phyloP scores from a whole-genome alignment of 2,329 filamentous ascomycete species.

The Aureobasidium subglaciale region DNA sequence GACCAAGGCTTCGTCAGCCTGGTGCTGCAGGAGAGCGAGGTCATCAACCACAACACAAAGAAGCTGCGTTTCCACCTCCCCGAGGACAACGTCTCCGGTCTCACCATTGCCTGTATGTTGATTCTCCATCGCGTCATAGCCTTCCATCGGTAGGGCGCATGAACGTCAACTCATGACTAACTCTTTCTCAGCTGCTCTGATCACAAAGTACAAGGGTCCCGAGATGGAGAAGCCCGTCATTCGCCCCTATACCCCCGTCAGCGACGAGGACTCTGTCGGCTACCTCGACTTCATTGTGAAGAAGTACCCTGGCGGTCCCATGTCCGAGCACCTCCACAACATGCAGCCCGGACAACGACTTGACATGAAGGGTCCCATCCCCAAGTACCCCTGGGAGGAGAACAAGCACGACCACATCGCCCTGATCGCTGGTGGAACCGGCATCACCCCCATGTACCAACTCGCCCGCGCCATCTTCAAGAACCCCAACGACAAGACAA shows the following conservation, averaged over 20 bases:
- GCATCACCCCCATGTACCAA: slow-evolving; percentile 98
- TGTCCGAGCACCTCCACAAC: slow-evolving; percentile 83
- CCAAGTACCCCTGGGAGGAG: slow-evolving; percentile 80
- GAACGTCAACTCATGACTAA: slow-evolving; percentile 12
- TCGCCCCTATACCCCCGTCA: slow-evolving; percentile 87
- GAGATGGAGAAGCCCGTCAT: slow-evolving; percentile 78
- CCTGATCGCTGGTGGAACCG: slow-evolving; percentile 87
- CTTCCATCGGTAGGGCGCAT: too few species aligned
- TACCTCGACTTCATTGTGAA: slow-evolving; percentile 87
- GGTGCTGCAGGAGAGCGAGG: slow-evolving; percentile 69
- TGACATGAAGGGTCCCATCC: slow-evolving; percentile 89
- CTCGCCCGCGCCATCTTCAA: slow-evolving; percentile 85
- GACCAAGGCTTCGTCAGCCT: slow-evolving; percentile 85
- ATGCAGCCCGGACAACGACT: slow-evolving; percentile 76
- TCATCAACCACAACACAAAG: slow-evolving; percentile 92
- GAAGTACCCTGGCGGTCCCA: slow-evolving; percentile 80
- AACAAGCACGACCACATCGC: slow-evolving; percentile 92
- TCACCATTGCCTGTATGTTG: slow-evolving; percentile 64
- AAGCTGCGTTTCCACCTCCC: slow-evolving; percentile 80
- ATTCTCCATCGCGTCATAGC: too few species aligned
- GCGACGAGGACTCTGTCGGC: slow-evolving; percentile 70
- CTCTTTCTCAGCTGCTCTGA: slow-evolving; percentile 53
- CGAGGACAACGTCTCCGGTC: slow-evolving; percentile 76
- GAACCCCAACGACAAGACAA: slow-evolving; percentile 94
- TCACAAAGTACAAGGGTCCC: slow-evolving; percentile 87